These are phyloP conservation scores for Bimuria novae-zelandiae DNA, from an alignment of 2,329 filamentous ascomycete species.

Conservation along the genomic window DNA sequence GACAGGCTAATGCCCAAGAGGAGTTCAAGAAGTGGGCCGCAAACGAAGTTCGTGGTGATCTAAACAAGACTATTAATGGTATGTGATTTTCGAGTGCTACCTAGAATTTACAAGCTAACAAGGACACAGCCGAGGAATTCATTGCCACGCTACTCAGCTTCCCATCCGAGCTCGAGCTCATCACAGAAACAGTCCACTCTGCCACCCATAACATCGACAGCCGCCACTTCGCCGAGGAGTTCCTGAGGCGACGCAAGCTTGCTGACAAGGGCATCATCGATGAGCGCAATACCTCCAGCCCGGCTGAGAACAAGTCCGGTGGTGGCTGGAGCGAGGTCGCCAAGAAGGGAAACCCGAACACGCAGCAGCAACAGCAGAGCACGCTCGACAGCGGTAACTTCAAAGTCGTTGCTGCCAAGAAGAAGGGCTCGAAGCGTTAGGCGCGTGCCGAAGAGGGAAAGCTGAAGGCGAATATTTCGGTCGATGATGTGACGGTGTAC, in stretches of 20 bases:
- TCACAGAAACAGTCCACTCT: conserved; percentile 87
- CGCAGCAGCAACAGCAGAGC: conserved; percentile 47
- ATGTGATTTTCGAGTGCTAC: conserved; percentile 34
- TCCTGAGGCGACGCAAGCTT: conserved; percentile 87
- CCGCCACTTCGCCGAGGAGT: conserved; percentile 91
- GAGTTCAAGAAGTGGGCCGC: conserved; percentile 95
- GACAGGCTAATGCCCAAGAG: conserved; percentile 71
- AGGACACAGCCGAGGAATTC: conserved; percentile 72
- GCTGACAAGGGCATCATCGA: conserved; percentile 90
- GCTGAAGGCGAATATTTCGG: neutral
- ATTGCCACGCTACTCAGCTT: conserved; percentile 75
- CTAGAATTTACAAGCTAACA: conserved; percentile 20
- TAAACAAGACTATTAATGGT: conserved; percentile 71
- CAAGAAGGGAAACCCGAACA: conserved; percentile 80
- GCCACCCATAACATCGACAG: conserved; percentile 89
- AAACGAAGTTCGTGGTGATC: conserved; percentile 74
- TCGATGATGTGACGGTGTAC: neutral
- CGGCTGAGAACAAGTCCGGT: conserved; percentile 47
- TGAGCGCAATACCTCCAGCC: conserved; percentile 63
- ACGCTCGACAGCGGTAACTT: conserved; percentile 66
- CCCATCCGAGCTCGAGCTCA: conserved; percentile 76
- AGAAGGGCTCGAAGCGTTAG: conserved; percentile 68
- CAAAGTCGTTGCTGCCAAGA: conserved; percentile 88
- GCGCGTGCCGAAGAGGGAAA: neutral
- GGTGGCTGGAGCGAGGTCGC: conserved; percentile 95